Evolutionary conservation across 179 eudicot species (phyloP), one percentile per base, ranked within the genome.

Genomic region (Patellifolia procumbens): DNA sequence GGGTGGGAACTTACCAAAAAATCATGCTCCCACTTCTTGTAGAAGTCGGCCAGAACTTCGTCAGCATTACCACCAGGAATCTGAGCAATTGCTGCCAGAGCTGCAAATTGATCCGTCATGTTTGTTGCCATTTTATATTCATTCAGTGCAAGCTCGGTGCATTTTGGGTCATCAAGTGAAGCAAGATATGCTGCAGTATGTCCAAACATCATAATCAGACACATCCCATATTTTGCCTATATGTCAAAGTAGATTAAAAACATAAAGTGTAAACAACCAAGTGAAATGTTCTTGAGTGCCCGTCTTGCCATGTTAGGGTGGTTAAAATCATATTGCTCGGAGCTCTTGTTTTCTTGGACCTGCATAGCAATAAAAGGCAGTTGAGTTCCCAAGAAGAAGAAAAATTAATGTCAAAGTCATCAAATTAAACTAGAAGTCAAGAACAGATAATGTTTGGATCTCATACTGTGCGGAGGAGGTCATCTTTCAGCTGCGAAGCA

Each of bases 21-120:
- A n/a, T n/a, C n/a, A n/a, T n/a, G n/a, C n/a, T n/a, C n/a, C n/a
- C n/a, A n/a, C n/a, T n/a, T n/a, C n/a, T n/a, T n/a, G n/a, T n/a
- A n/a, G n/a, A n/a, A n/a, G n/a, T n/a, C n/a, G n/a, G n/a, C n/a
- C n/a, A n/a, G n/a, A n/a, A n/a, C n/a, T n/a, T n/a, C n/a, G n/a
- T n/a, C n/a, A n/a, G n/a, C n/a, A n/a, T n/a, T n/a, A n/a, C n/a
- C n/a, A n/a, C n/a, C n/a, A n/a, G n/a, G n/a, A n/a, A n/a, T n/a
- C n/a, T n/a, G n/a, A n/a, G n/a, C n/a, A n/a, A n/a, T n/a, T n/a
- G n/a, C n/a, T n/a, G n/a, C n/a, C n/a, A n/a, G n/a, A n/a, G n/a
- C n/a, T n/a, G n/a, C n/a, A n/a, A n/a, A n/a, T n/a, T n/a, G n/a
- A 12, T 96, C 99, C 0, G 98, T 96, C 99, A 93, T 79, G 85